A percentile compares a stretch with the other conserved stretches of the same genome.
Evolutionary conservation across 2,329 filamentous ascomycete genomes (phyloP).

Genomic region (Aspergillus phoenicis): DNA sequence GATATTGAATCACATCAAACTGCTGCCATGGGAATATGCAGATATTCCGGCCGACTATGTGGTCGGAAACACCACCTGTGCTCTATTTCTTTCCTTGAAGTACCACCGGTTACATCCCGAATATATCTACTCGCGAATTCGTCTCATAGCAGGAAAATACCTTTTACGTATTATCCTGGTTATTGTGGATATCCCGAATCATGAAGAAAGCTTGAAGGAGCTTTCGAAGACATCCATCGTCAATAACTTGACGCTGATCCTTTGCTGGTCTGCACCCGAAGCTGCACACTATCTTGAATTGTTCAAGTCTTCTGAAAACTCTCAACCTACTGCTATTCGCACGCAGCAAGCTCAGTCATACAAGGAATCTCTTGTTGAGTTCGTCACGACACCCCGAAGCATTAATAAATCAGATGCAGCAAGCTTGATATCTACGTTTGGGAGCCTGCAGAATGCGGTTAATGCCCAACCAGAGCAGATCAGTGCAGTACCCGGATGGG

Average conservation of each 20-base stretch:
- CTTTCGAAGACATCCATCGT: conserved; percentile 89
- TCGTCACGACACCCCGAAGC: conserved; percentile 84
- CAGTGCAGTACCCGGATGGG: conserved; percentile 84
- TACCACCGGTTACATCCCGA: conserved; percentile 97
- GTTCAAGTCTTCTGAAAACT: conserved; percentile 92
- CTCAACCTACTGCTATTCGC: conserved; percentile 77
- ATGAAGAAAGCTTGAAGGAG: conserved; percentile 86
- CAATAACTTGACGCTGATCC: conserved; percentile 87
- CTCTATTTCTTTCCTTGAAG: conserved; percentile 89
- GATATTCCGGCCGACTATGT: conserved; percentile 96
- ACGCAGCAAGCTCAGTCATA: conserved; percentile 83
- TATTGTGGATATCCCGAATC: conserved; percentile 94
- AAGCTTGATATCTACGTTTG: conserved; percentile 86
- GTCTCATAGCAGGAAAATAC: conserved; percentile 80
- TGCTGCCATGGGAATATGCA: conserved; percentile 91
- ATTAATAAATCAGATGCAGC: conserved; percentile 96
- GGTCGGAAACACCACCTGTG: conserved; percentile 82
- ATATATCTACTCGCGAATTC: conserved; percentile 94
- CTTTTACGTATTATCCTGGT: conserved; percentile 81
- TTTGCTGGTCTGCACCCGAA: conserved; percentile 94
- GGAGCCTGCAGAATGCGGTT: conserved; percentile 80
- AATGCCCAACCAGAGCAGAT: conserved; percentile 88
- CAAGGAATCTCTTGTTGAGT: conserved; percentile 83
- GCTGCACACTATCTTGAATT: conserved; percentile 91
- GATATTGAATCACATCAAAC: conserved; percentile 77